A percentile compares a stretch with the other conserved stretches of the same genome.
Evolutionary conservation across 1,284 basidiomycete genomes (phyloP).

Genomic region (Ustilago trichophora): DNA sequence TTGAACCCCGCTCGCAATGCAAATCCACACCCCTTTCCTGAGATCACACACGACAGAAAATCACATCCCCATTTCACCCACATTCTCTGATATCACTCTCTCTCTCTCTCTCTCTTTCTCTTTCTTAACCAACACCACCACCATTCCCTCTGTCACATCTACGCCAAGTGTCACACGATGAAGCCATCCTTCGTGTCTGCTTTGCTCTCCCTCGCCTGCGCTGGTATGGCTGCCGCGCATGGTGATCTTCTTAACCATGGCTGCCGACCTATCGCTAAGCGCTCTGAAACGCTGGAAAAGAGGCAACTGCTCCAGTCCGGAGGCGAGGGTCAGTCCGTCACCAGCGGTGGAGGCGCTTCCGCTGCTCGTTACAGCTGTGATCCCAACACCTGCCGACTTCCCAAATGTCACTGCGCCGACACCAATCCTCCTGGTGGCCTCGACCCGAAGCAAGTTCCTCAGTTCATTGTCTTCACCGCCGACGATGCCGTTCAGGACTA

Average conservation of each 20-base stretch:
- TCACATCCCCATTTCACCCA: no score
- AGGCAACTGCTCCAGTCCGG: conserved; percentile 23
- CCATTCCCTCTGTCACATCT: neutral
- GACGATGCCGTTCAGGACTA: conserved; percentile 76
- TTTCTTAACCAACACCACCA: neutral
- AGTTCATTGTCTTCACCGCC: conserved; percentile 61
- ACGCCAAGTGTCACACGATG: no score
- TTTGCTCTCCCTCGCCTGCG: conserved; percentile 23
- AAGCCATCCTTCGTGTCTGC: conserved; percentile 19
- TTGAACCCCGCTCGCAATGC: no score
- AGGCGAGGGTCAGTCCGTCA: conserved; percentile 47
- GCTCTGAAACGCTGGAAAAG: conserved; percentile 22
- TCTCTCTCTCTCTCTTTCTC: no score
- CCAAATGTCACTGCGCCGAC: conserved; percentile 57
- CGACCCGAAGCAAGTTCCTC: conserved; percentile 48
- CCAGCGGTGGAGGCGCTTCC: conserved; percentile 45
- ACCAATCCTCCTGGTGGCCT: conserved; percentile 60
- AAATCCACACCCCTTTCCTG: no score
- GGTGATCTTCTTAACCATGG: conserved; percentile 39
- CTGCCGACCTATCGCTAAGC: conserved; percentile 41
- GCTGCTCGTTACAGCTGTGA: conserved; percentile 60
- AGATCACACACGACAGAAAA: no score
- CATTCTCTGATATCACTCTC: no score
- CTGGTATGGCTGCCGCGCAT: conserved; percentile 28
- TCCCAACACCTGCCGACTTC: conserved; percentile 50